A percentile compares a stretch with the other conserved stretches of the same genome.
These are phyloP conservation scores for Emmonsiellopsis sp. DNA, from an alignment of 2,329 filamentous ascomycete genomes.

Conservation along the genomic window DNA sequence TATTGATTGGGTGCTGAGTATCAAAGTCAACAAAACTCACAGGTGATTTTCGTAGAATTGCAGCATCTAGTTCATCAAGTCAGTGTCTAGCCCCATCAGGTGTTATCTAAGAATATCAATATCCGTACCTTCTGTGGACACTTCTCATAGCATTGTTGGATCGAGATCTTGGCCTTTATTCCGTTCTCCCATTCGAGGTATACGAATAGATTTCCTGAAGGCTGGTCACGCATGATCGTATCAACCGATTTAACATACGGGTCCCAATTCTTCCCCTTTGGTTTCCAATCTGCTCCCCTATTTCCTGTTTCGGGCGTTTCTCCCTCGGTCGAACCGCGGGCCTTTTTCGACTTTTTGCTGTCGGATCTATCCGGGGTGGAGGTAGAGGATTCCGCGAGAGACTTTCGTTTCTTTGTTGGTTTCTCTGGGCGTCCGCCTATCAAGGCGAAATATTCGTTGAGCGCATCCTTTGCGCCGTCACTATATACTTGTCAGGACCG, in stretches of 20 bases:
- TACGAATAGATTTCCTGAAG: constrained; percentile 25
- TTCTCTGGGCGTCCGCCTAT: constrained; percentile 34
- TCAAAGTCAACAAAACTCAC: constrained; percentile 21
- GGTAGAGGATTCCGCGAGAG: constrained; percentile 20
- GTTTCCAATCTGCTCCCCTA: constrained; percentile 26
- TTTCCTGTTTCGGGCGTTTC: constrained; percentile 16
- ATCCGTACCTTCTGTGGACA: constrained; percentile 33
- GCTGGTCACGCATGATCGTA: constrained; percentile 32
- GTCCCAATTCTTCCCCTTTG: constrained; percentile 36
- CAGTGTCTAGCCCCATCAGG: background rate
- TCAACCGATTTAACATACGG: constrained; percentile 32
- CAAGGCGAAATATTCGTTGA: constrained; percentile 33
- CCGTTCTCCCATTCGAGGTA: constrained; percentile 38
- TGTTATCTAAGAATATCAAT: background rate
- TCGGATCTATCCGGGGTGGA: constrained; percentile 14
- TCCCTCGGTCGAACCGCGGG: constrained; percentile 13
- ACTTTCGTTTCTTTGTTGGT: constrained; percentile 15
- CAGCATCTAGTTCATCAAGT: constrained; percentile 31
- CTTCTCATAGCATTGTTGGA: constrained; percentile 33
- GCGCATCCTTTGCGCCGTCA: constrained; percentile 29
- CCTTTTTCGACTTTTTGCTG: constrained; percentile 22
- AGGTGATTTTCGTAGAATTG: constrained; percentile 42
- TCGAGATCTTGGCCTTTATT: constrained; percentile 33
- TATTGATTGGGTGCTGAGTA: constrained; percentile 2
- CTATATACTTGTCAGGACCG: constrained; percentile 18